These are phyloP conservation scores for Saccharum officinarum DNA, from an alignment of 176 grass and related monocot species.

Conservation along the genomic window DNA sequence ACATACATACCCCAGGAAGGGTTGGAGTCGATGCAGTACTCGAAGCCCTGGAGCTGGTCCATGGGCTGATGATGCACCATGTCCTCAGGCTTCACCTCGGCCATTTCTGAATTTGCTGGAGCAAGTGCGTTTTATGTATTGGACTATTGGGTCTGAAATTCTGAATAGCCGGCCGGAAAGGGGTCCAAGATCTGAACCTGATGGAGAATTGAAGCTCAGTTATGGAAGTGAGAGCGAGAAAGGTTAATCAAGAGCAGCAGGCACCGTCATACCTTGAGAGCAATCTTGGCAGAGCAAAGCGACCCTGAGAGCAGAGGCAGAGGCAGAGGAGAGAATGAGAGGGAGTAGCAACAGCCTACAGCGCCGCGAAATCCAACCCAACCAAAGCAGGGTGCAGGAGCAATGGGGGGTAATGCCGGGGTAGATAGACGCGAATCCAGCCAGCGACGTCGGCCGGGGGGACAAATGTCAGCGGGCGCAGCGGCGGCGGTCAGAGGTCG, in stretches of 20 bases:
- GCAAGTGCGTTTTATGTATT: background rate
- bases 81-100: constrained; percentile 82
- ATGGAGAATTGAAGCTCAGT: background rate
- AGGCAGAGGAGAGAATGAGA: background rate
- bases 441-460: background rate
- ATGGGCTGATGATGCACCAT: constrained; percentile 69
- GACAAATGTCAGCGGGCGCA: constrained; percentile 23
- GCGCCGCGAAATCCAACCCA: background rate
- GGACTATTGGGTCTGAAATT: background rate
- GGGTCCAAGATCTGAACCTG: background rate
- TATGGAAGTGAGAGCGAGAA: background rate
- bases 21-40: constrained; percentile 99
- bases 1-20: constrained; percentile 76
- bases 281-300: background rate
- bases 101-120: constrained; percentile 37
- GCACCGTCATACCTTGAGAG: background rate
- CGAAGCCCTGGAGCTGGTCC: constrained; percentile 91
- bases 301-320: background rate
- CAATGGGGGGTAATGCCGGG: background rate
- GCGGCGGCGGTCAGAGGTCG: constrained; percentile 25
- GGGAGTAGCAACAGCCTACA: background rate
- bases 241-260: background rate
- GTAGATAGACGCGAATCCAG: background rate
- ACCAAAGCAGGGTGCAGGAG: background rate
- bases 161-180: background rate